Evolutionary conservation across 768 basidiomycete genomes (phyloP), one percentile per base, ranked within the genome.

Genomic region (Amanita phalloides): DNA sequence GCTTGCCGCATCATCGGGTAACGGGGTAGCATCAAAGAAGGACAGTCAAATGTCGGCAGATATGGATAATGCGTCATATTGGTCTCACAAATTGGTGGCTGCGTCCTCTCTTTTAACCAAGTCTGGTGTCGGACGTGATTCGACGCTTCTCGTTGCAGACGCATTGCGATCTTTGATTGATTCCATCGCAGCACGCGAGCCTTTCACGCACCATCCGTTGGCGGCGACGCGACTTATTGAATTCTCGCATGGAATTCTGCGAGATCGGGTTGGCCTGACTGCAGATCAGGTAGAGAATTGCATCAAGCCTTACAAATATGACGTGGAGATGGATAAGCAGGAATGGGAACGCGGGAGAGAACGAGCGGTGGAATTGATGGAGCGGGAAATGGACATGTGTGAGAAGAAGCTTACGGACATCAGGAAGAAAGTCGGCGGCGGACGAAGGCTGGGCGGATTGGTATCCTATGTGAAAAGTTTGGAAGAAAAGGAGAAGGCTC

Each of bases 221-320:
- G 87, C 94, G 0, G 80, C 92, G 14, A 92, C 95, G 56, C 82
- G 93, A 23, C 82, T 99, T 54, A 79, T 89, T 53, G 78, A 95
- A 61, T 96, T 97, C 64, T 90, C 89, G 8, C 94, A 98, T 68
- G 81, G 77, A 66, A 94, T 99, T 62, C 69, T 99, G 48, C 78
- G 95, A 53, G 95, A 98, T 61, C 81, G 95, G 5, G 87, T 97
- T 53, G 88, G 90, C 13, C 69, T 95, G 51, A 92, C 96, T n/a
- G 86, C 90, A 4, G 96, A 99, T 64, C 95, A 98, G 68, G 95
- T 99, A 13, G 96, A 99, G 73, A 99, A 98, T 66, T 95, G 91
- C 67, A 97, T 99, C 75, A 99, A 99, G 68, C 96, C 95, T 26
- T 97, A 82, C 78, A 99, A 99, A 72, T 95, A 96, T 62, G 95